These are phyloP conservation scores for Lycium ferocissimum DNA, from an alignment of 257 asterid species.

Conservation along the genomic window DNA sequence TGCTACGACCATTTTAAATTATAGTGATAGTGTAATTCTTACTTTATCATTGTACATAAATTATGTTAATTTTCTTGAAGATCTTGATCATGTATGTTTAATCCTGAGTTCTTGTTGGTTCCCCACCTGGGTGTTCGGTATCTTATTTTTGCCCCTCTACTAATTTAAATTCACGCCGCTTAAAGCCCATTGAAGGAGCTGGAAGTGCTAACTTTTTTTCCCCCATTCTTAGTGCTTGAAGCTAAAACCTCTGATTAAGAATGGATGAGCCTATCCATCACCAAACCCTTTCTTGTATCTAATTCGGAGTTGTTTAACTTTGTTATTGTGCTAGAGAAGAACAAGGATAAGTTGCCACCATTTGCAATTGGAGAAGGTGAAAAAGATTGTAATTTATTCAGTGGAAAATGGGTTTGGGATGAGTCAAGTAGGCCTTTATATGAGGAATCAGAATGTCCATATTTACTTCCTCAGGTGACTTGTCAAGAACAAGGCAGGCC, in stretches of 20 bases:
- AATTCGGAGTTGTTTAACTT: not conserved
- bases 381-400: conserved; percentile 57
- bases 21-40: not conserved
- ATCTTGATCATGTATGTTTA: not conserved
- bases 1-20: not conserved
- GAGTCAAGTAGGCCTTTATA: conserved; percentile 66
- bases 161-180: too few relatives aligned
- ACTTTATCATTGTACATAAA: not conserved
- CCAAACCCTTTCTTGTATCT: not conserved
- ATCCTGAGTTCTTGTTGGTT: too few relatives aligned
- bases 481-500: conserved; percentile 91
- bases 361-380: conserved; percentile 41
- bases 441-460: conserved; percentile 87
- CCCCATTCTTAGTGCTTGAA: too few relatives aligned
- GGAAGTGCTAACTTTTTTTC: too few relatives aligned
- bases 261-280: too few relatives aligned
- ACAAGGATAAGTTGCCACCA: conserved; percentile 41
- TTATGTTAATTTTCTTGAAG: not conserved
- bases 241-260: too few relatives aligned
- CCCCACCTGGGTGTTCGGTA: too few relatives aligned
- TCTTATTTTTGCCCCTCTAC: too few relatives aligned
- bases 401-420: conserved; percentile 74
- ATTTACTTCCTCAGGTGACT: conserved; percentile 88
- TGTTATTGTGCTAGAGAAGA: conserved; percentile 35
- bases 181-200: too few relatives aligned